Percentiles rank a stretch among this genome's conserved stretches.
These are phyloP conservation scores for Dendrobium nobile DNA, from an alignment of 106 monocot species.

Conservation along the genomic window DNA sequence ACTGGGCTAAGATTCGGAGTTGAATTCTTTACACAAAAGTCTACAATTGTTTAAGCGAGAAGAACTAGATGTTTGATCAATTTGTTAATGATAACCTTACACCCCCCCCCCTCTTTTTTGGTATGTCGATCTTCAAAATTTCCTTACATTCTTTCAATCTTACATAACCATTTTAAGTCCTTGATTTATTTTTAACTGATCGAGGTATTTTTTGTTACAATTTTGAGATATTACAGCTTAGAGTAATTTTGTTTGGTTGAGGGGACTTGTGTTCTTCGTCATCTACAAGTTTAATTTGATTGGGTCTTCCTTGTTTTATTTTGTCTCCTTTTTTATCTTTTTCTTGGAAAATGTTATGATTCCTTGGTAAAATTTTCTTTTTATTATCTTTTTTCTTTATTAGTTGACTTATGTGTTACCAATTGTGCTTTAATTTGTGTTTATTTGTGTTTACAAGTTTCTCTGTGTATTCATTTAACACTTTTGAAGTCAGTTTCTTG, in stretches of 20 bases:
- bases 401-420: no score
- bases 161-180: not conserved
- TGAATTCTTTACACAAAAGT: conserved; percentile 40
- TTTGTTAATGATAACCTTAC: conserved; percentile 46
- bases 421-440: no score
- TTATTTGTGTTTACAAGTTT: not conserved
- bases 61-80: conserved; percentile 27
- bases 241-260: no score
- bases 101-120: conserved; percentile 25
- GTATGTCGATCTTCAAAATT: conserved; percentile 6
- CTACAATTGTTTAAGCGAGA: conserved; percentile 35
- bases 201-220: not conserved
- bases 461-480: not conserved
- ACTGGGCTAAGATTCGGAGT: conserved; percentile 55
- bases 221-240: not conserved
- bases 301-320: not conserved
- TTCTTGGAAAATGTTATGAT: not conserved
- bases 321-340: not conserved
- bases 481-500: no score
- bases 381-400: not conserved
- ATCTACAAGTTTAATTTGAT: not conserved
- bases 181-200: not conserved
- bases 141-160: not conserved
- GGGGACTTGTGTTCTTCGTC: no score
- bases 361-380: not conserved